Evolutionary conservation across 148 eudicot species (phyloP).

Genomic region (Diospyros lotus): DNA sequence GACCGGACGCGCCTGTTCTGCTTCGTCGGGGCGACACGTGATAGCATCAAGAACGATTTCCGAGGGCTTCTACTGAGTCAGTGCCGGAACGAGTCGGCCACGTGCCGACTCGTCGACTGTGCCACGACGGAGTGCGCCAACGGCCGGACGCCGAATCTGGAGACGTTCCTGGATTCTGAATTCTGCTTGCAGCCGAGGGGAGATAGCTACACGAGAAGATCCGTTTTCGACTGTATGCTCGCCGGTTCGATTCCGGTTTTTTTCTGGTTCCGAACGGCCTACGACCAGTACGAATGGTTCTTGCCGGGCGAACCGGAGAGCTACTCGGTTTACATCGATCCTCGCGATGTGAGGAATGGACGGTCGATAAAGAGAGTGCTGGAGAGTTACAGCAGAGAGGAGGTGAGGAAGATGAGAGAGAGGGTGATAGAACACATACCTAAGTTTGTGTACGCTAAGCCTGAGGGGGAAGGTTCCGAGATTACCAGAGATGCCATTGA

Average conservation of each 20-base stretch:
- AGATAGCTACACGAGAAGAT: conserved; percentile 42
- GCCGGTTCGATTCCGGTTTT: conserved; percentile 62
- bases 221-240: conserved; percentile 48
- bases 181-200: conserved; percentile 60
- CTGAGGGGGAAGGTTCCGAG: conserved; percentile 16
- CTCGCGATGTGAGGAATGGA: conserved; percentile 30
- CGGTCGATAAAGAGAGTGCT: conserved; percentile 30
- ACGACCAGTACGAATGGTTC: conserved; percentile 54
- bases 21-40: conserved; percentile 35
- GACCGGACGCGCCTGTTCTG: conserved; percentile 32
- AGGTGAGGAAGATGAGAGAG: conserved; percentile 38
- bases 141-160: conserved; percentile 22
- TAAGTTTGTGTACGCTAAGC: conserved; percentile 28
- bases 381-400: conserved; percentile 24
- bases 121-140: conserved; percentile 21
- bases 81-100: conserved; percentile 28
- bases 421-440: conserved; percentile 41
- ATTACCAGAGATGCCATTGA: conserved; percentile 41
- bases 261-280: conserved; percentile 36
- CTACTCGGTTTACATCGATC: conserved; percentile 49
- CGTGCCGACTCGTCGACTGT: conserved; percentile 42
- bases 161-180: conserved; percentile 28
- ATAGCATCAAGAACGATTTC: conserved; percentile 27
- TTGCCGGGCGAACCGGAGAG: conserved; percentile 47
- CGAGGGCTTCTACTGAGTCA: conserved; percentile 19